Evolutionary conservation across 805 yeast genomes (phyloP).

Genomic region (Candida adriatica): DNA sequence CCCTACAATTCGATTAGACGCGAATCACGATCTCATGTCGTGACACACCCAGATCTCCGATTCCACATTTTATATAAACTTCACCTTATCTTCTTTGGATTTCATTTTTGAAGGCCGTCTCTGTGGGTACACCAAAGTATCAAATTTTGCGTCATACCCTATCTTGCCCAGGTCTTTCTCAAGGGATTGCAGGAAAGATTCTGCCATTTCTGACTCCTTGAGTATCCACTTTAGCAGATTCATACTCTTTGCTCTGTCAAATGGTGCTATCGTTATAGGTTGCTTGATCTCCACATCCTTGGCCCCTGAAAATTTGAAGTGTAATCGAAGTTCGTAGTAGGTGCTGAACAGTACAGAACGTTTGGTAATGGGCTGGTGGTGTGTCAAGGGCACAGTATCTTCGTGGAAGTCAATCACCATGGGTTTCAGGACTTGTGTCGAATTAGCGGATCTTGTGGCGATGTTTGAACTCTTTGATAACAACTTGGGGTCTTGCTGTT

Average conservation of each 20-base stretch:
- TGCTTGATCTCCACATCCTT: conserved; percentile 43
- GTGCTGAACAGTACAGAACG: conserved; percentile 44
- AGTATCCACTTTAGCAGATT: conserved; percentile 47
- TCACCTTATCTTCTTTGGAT: conserved; percentile 19
- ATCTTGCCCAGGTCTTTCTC: conserved; percentile 31
- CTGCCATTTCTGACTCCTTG: conserved; percentile 44
- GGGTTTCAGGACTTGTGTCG: conserved; percentile 24
- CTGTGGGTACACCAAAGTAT: conserved; percentile 30
- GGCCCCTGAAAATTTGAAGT: conserved; percentile 42
- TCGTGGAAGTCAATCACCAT: conserved; percentile 19
- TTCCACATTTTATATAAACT: conserved; percentile 14
- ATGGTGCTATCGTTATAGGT: conserved; percentile 51
- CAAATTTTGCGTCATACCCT: conserved; percentile 23
- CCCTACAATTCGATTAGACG: too few species aligned
- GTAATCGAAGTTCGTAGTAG: conserved; percentile 38
- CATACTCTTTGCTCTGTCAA: conserved; percentile 39
- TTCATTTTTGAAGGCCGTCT: conserved; percentile 14
- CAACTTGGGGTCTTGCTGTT: conserved; percentile 26
- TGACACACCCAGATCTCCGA: too few species aligned
- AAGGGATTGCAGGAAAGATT: conserved; percentile 10
- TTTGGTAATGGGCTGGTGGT: conserved; percentile 44
- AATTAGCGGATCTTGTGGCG: conserved; percentile 2
- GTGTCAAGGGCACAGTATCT: conserved; percentile 27
- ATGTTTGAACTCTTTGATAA: conserved; percentile 18
- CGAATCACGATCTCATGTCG: too few species aligned